A percentile compares a stretch with the other conserved stretches of the same genome.
These are phyloP conservation scores for Thalassiosira mediterranea DNA, from an alignment of 352 stramenopile genomes.

Conservation along the genomic window DNA sequence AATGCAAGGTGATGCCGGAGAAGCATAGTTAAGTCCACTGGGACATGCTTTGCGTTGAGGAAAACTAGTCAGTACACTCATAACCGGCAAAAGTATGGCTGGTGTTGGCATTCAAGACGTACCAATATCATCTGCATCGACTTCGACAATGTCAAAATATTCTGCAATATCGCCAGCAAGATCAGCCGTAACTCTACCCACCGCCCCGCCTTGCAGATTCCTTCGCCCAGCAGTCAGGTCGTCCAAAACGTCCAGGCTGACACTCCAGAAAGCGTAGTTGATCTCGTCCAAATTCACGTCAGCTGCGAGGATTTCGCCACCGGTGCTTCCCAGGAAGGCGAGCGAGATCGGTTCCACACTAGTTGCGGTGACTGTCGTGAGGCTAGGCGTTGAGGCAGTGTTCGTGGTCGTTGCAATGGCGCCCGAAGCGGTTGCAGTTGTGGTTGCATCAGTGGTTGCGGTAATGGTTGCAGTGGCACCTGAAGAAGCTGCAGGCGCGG, in stretches of 20 bases:
- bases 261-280: slow-evolving; percentile 16
- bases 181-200: neutral
- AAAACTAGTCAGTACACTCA: too few relatives aligned
- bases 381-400: neutral
- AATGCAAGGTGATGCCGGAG: neutral
- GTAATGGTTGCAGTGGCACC: too few relatives aligned
- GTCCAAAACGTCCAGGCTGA: slow-evolving; percentile 18
- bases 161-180: neutral
- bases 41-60: too few relatives aligned
- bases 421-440: neutral
- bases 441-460: slow-evolving; percentile 1
- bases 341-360: neutral
- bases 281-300: slow-evolving; percentile 9
- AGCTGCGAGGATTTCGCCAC: neutral
- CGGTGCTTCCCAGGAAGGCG: slow-evolving; percentile 3
- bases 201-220: neutral
- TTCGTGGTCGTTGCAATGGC: neutral
- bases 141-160: slow-evolving; percentile 22
- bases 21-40: slow-evolving; percentile 5
- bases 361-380: neutral
- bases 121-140: slow-evolving; percentile 29
- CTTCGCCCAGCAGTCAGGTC: neutral
- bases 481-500: too few relatives aligned
- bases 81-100: too few relatives aligned
- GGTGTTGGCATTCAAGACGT: too few relatives aligned